Evolutionary conservation across 202 grass and related monocot species (phyloP), one percentile per base, ranked within the genome.

Genomic region (Cymbopogon flexuosus): DNA sequence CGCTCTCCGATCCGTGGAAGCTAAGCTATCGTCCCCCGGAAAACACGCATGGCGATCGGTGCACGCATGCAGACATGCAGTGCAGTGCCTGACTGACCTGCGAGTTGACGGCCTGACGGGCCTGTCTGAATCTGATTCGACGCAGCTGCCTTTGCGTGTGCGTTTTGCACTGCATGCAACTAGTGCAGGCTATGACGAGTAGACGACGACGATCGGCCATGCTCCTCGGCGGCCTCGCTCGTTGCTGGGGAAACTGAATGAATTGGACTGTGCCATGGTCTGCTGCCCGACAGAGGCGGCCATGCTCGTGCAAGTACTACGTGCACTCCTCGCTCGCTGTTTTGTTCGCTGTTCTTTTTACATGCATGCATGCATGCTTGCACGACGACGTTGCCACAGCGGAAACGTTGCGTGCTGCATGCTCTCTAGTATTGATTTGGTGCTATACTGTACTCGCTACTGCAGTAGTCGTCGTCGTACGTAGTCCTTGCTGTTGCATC

Each of bases 21-120:
- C 65, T 36, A 21, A 16, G 24, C 39, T 31, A 14, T 77, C 46
- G 69, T 33, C 87, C 71, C 71, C 57, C 87, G 82, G 82, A 56
- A 81, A 71, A 84, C 77, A 69, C 70, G 86, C 86, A 29, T 36
- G 18, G 62, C 47, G 61, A 83, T 81, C 72, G 2, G 52, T 30
- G 68, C 62, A 45, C 70, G 71, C 18, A 36, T 57, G 52, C 52
- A 56, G 51, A 15, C 0, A 3, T 51, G 47, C 16, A 51, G 13
- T 52, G 40, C 47, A 35, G 12, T 15, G 16, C 6, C 74, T 78
- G 85, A 78, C 5, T 45, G 67, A 70, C 66, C 49, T 54, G 49
- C 16, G 49, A 54, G 49, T 54, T n/a, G 49, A 54, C 18, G 51
- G 51, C 51, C 51, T 9, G 34, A 35, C 43, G 43, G 15, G 46